Percentiles rank a stretch among this genome's conserved stretches.
Conservation (phyloP, 2,329 filamentous ascomycete species). For the Nemania sp. region DNA sequence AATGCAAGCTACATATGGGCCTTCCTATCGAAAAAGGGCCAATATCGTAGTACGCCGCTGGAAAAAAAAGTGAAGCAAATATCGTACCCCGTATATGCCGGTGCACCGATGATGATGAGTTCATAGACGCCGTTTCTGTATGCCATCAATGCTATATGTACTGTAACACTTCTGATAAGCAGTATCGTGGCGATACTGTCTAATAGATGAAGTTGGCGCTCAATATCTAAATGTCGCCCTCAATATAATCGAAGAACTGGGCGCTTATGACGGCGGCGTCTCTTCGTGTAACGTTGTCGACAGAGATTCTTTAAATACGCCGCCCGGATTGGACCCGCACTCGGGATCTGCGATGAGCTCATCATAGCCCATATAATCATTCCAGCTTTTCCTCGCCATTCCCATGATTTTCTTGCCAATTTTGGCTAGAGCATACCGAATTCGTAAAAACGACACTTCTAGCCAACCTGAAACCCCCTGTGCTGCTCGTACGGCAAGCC, state of each 20-base stretch:
- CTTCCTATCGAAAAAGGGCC: background rate
- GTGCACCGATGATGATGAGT: slow-evolving; percentile 19
- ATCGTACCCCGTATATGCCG: slow-evolving; percentile 12
- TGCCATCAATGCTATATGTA: slow-evolving; percentile 23
- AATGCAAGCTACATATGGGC: slow-evolving; percentile 6
- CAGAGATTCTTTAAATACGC: slow-evolving; percentile 10
- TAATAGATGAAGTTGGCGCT: background rate
- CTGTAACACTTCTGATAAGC: background rate
- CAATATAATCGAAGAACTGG: background rate
- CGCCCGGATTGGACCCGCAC: background rate
- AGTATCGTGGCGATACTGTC: background rate
- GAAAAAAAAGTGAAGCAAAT: slow-evolving; percentile 21
- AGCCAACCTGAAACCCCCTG: slow-evolving; percentile 29
- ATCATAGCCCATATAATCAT: slow-evolving; percentile 30
- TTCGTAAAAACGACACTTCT: slow-evolving; percentile 16
- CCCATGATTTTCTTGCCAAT: background rate
- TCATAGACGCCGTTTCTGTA: slow-evolving; percentile 29
- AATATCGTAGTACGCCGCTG: slow-evolving; percentile 5
- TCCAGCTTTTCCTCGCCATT: slow-evolving; percentile 14
- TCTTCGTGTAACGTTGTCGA: background rate
- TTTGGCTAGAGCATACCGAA: background rate
- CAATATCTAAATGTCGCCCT: background rate
- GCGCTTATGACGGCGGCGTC: background rate
- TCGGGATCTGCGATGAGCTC: slow-evolving; percentile 2
- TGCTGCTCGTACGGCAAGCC: slow-evolving; percentile 8